Percentiles rank a stretch among this genome's conserved stretches.
Evolutionary conservation across 108 stramenopile genomes (phyloP).

Genomic region (Fistulifera solaris): DNA sequence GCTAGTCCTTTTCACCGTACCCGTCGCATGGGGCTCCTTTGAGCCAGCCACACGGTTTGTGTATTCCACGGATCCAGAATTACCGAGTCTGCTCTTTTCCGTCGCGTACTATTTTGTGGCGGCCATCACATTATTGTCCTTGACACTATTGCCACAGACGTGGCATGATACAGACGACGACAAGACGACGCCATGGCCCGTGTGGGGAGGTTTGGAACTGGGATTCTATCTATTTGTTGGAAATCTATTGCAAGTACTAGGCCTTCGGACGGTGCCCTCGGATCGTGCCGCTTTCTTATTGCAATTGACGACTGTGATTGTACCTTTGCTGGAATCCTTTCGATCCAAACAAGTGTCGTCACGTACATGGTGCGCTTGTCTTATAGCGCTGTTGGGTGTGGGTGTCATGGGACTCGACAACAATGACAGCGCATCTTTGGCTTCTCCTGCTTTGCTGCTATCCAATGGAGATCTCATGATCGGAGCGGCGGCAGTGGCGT

Average conservation of each 20-base stretch:
- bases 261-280: slow-evolving; percentile 64
- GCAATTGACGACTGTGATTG: slow-evolving; percentile 67
- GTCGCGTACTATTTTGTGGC: slow-evolving; percentile 73
- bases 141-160: not conserved
- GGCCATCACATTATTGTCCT: slow-evolving; percentile 15
- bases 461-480: slow-evolving; percentile 53
- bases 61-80: slow-evolving; percentile 57
- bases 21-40: slow-evolving; percentile 81
- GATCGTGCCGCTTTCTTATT: slow-evolving; percentile 77
- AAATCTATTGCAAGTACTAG: slow-evolving; percentile 69
- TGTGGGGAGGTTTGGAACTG: slow-evolving; percentile 59
- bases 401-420: slow-evolving; percentile 50
- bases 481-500: slow-evolving; percentile 47
- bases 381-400: slow-evolving; percentile 55
- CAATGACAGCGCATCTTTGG: not conserved
- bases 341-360: slow-evolving; percentile 23
- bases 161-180: not conserved
- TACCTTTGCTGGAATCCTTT: slow-evolving; percentile 42
- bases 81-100: slow-evolving; percentile 72
- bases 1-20: slow-evolving; percentile 58
- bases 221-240: slow-evolving; percentile 74
- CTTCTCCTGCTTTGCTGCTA: slow-evolving; percentile 2
- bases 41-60: slow-evolving; percentile 73
- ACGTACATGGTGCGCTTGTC: slow-evolving; percentile 55
- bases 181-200: not conserved